Conservation (phyloP, 495 filamentous ascomycete genomes). For the Patellaria atrata region DNA sequence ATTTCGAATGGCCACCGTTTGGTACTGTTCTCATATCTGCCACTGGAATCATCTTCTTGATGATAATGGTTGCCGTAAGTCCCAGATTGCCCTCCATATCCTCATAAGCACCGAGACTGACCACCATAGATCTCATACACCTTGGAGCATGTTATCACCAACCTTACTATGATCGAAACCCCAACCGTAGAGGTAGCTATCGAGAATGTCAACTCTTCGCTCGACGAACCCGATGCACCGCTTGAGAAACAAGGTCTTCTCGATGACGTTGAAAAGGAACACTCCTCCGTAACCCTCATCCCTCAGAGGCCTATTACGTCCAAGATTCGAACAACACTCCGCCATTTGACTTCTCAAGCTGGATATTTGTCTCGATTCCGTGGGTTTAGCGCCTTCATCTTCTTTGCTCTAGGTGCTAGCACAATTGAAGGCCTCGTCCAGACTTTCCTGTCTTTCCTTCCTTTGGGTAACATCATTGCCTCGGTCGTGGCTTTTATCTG, state of each 20-base stretch:
- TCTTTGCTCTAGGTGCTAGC: conserved; percentile 26
- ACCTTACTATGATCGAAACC: conserved; percentile 47
- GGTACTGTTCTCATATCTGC: too few relatives aligned
- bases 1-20: too few relatives aligned
- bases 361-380: conserved; percentile 46
- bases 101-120: too few relatives aligned
- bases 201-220: conserved; percentile 17
- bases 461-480: conserved; percentile 25
- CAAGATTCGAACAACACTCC: conserved; percentile 40
- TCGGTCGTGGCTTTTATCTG: conserved; percentile 30
- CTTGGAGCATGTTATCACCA: conserved; percentile 41
- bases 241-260: conserved; percentile 20
- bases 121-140: conserved; percentile 39
- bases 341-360: conserved; percentile 40
- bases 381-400: conserved; percentile 32
- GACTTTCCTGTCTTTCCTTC: conserved; percentile 17
- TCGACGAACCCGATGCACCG: conserved; percentile 19
- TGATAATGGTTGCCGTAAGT: too few relatives aligned
- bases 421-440: conserved; percentile 29
- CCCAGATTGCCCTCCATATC: too few relatives aligned
- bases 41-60: too few relatives aligned
- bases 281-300: conserved; percentile 24
- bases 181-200: conserved; percentile 44
- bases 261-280: conserved; percentile 15
- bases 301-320: conserved; percentile 43